Percentiles rank a stretch among this genome's conserved stretches.
Conservation (phyloP, 306 rosid genomes). For the Prunus salicina region DNA sequence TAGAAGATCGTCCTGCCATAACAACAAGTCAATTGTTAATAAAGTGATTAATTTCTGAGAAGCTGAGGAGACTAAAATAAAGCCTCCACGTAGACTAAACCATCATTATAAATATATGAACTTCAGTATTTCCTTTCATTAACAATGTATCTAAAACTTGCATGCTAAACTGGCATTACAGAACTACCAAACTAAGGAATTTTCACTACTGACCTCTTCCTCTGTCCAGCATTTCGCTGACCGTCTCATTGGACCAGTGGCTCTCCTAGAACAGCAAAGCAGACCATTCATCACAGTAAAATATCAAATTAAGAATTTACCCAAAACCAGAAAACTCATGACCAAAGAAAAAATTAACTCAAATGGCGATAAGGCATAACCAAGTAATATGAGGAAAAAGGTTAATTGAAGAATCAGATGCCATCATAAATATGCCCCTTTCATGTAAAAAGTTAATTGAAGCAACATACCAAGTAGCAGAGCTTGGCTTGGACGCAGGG, state of each 20-base stretch:
- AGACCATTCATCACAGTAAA: too few relatives aligned
- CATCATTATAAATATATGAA: neutral
- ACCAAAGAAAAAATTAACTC: neutral
- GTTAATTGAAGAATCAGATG: neutral
- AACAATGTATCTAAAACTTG: neutral
- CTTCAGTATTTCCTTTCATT: neutral
- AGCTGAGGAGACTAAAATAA: neutral
- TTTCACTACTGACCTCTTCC: conserved; percentile 42
- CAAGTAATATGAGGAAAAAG: neutral
- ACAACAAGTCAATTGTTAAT: conserved; percentile 14
- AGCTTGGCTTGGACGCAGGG: conserved; percentile 18
- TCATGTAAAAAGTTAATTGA: neutral
- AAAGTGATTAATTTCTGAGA: conserved; percentile 11
- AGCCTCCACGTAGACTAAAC: neutral
- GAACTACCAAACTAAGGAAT: conserved; percentile 5
- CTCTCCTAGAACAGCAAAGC: conserved; percentile 28
- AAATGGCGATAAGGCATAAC: neutral
- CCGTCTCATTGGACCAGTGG: conserved; percentile 31
- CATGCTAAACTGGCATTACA: neutral
- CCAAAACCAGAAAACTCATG: neutral
- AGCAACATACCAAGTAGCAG: conserved; percentile 31
- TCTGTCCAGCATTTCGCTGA: conserved; percentile 45
- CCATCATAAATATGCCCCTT: neutral
- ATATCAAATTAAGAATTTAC: neutral
- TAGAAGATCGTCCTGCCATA: conserved; percentile 51